Evolutionary conservation across 805 yeast species (phyloP).

Genomic region (Millerozyma miso): DNA sequence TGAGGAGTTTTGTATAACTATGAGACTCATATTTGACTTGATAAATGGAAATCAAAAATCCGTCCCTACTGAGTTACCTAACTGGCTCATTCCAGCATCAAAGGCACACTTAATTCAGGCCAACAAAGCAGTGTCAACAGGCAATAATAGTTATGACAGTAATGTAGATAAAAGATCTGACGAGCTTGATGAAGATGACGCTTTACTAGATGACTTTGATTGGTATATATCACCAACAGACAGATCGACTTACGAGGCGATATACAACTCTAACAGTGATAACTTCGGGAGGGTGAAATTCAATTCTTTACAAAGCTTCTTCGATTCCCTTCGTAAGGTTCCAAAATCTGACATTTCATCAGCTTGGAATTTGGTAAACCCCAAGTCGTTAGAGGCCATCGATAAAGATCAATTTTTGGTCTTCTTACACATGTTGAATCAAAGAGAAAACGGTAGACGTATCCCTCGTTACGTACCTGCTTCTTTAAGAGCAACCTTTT

Average conservation of each 20-base stretch:
- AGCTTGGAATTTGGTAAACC: conserved; percentile 95
- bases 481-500: conserved; percentile 84
- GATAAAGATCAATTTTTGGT: conserved; percentile 92
- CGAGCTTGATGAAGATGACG: conserved; percentile 63
- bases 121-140: conserved; percentile 55
- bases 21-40: conserved; percentile 89
- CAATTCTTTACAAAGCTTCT: conserved; percentile 65
- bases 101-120: conserved; percentile 85
- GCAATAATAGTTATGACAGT: conserved; percentile 9
- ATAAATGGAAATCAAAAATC: conserved; percentile 61
- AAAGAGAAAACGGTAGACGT: conserved; percentile 77
- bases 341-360: conserved; percentile 82
- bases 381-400: conserved; percentile 78
- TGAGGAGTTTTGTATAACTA: conserved; percentile 96
- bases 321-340: conserved; percentile 61
- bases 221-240: conserved; percentile 97
- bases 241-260: conserved; percentile 68
- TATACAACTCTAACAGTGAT: conserved; percentile 73
- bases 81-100: conserved; percentile 88
- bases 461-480: conserved; percentile 96
- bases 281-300: conserved; percentile 75
- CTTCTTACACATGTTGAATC: conserved; percentile 85
- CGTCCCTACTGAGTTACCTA: conserved; percentile 75
- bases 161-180: conserved; percentile 12
- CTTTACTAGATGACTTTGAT: conserved; percentile 68